Base-by-base conservation (phyloP, 2,329 filamentous ascomycete genomes). In the Talaromyces sp. region DNA sequence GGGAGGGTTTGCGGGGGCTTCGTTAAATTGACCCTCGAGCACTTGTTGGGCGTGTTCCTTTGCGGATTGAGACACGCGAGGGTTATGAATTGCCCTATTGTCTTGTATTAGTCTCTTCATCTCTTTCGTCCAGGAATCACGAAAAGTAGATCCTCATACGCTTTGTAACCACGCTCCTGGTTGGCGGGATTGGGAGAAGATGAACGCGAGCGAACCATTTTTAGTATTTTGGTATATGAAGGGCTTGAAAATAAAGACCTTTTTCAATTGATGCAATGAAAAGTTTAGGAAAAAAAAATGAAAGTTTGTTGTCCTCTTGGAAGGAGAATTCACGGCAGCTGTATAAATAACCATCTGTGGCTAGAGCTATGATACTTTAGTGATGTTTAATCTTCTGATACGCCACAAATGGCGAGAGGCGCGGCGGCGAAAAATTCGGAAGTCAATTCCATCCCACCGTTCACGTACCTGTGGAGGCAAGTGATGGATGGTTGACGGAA, bases 121-220 rank as follows among this genome's bases (percentile, higher is more conserved):
- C 17, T 38, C 32, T 3, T 17, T 38, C 32, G 0, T 17, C 32
- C 32, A 31, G 27, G 21, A 26, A 46, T 35, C 14, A 32, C 31
- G 19, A 41, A 19, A 17, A 3, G n/a, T 24, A 21, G 21, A 26
- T 26, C 2, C 12, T 35, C 61, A 54, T 43, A 68, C 66, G 66
- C 66, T 56, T 68, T 65, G 58, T 64, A 69, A 7, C 66, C 66
- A 3, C 63, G 60, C 21, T 64, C 63, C 31, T 64, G 62, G 56
- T 66, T 65, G 35, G 58, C 59, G 9, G 54, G 60, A 32, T 62
- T 26, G 19, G 60, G 60, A 17, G 60, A 62, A n/a, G 54, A 29
- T 17, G 56, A 59, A 31, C 60, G 60, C n/a, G 56, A 59, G 35
- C 60, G 60, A 56, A 53, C 31, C 60, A 62, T 62, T 56, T 59